Percentiles rank a stretch among this genome's conserved stretches.
Evolutionary conservation across 108 stramenopile genomes (phyloP).

Genomic region (Skeletonema potamos): DNA sequence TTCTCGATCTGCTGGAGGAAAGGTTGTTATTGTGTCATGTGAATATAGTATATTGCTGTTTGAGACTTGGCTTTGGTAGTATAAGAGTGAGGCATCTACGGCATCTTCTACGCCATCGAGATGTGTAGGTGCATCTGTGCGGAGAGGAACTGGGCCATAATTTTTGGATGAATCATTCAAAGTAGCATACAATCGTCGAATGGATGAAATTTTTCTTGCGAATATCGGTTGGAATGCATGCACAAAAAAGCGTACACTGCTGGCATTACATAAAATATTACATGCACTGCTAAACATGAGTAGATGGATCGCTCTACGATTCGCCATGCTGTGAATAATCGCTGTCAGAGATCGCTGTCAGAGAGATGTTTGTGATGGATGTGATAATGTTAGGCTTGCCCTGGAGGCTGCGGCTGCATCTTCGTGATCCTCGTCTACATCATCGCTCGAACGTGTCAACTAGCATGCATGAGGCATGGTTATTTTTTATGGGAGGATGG

Average conservation of each 20-base stretch:
- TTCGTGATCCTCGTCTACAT: no score
- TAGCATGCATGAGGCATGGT: no score
- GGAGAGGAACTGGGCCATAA: conserved; percentile 4
- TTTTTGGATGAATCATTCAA: neutral
- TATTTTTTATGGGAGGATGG: no score
- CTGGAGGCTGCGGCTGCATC: no score
- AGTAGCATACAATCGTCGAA: neutral
- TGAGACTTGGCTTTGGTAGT: conserved; percentile 1
- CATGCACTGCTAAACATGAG: neutral
- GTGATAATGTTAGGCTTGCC: no score
- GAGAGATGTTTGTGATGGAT: no score
- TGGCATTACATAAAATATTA: neutral
- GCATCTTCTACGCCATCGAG: conserved; percentile 20
- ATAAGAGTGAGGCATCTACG: neutral
- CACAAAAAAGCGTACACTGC: neutral
- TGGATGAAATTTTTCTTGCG: neutral
- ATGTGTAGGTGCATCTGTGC: conserved; percentile 6
- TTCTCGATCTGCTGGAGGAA: conserved; percentile 57
- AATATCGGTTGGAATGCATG: neutral
- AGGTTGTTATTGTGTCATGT: conserved; percentile 41
- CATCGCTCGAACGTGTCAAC: no score
- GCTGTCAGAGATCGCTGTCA: no score
- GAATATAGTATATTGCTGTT: neutral
- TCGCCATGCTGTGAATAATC: neutral
- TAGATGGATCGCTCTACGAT: neutral